Evolutionary conservation across 1,284 basidiomycete genomes (phyloP).

Genomic region (Irpex lacteus): DNA sequence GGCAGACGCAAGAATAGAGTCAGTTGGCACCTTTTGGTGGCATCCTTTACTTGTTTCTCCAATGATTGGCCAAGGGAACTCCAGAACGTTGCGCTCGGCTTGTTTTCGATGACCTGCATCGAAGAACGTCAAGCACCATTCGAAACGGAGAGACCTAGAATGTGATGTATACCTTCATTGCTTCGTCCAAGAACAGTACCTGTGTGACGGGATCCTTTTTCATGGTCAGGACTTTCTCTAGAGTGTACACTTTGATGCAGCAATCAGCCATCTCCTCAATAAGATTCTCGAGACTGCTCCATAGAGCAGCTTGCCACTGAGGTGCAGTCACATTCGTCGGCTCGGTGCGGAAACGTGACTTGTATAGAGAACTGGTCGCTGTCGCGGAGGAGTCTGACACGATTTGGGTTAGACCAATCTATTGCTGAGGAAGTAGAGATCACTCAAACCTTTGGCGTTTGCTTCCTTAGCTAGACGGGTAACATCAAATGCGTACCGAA

Average conservation of each 20-base stretch:
- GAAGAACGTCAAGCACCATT: not conserved
- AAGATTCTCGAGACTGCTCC: conserved; percentile 79
- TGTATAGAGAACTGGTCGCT: conserved; percentile 52
- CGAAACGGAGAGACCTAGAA: not conserved
- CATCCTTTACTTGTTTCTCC: conserved; percentile 78
- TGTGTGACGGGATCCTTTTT: conserved; percentile 84
- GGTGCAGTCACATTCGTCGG: conserved; percentile 81
- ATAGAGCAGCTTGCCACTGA: conserved; percentile 80
- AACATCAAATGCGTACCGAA: conserved; percentile 83
- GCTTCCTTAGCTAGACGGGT: conserved; percentile 83
- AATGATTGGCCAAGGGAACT: conserved; percentile 75
- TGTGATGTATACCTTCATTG: conserved; percentile 66
- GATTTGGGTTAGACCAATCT: no score
- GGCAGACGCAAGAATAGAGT: not conserved
- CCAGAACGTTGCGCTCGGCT: conserved; percentile 92
- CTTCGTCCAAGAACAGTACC: conserved; percentile 84
- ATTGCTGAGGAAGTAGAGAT: no score
- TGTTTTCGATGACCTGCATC: conserved; percentile 72
- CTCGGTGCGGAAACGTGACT: conserved; percentile 80
- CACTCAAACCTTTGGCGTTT: no score
- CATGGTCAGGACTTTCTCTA: conserved; percentile 89
- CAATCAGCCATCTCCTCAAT: conserved; percentile 89
- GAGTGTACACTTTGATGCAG: conserved; percentile 91
- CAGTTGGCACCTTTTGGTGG: conserved; percentile 57
- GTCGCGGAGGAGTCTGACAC: no score